Conservation (phyloP, 441 rosid genomes). For the Brassica hybrid region DNA sequence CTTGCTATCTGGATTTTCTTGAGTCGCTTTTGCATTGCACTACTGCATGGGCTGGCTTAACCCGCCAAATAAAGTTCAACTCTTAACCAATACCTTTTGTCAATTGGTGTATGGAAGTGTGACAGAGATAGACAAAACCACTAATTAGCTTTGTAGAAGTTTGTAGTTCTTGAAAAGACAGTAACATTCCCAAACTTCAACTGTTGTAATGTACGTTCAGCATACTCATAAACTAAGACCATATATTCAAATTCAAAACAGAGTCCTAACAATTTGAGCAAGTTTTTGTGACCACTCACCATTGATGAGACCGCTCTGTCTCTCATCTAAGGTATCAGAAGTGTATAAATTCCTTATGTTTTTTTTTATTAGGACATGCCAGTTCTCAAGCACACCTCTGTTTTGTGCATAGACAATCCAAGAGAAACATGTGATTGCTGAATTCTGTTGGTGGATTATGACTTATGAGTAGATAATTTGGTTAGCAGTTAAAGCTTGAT, state of each 20-base stretch:
- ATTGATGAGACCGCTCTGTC: neutral
- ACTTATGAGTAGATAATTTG: slow-evolving; percentile 25
- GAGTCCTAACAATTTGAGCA: too few species aligned
- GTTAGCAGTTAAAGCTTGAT: slow-evolving; percentile 20
- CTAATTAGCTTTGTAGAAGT: too few species aligned
- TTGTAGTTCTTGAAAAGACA: too few species aligned
- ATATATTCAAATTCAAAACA: neutral
- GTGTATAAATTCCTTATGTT: neutral
- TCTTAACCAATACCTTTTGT: too few species aligned
- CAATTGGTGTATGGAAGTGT: too few species aligned
- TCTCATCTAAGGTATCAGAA: neutral
- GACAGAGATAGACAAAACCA: too few species aligned
- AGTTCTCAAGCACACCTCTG: neutral
- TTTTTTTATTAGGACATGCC: neutral
- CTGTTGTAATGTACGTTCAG: too few species aligned
- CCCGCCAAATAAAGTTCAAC: slow-evolving; percentile 20
- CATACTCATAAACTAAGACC: too few species aligned
- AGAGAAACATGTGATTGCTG: neutral
- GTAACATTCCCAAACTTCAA: too few species aligned
- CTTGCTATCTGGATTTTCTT: slow-evolving; percentile 24
- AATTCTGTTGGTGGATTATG: neutral
- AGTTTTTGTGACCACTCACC: too few species aligned
- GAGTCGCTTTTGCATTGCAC: slow-evolving; percentile 37
- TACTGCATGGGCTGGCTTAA: slow-evolving; percentile 33
- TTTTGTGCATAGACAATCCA: neutral